Base-by-base conservation (phyloP, 768 basidiomycete genomes). In the Mycena capillaripes region DNA sequence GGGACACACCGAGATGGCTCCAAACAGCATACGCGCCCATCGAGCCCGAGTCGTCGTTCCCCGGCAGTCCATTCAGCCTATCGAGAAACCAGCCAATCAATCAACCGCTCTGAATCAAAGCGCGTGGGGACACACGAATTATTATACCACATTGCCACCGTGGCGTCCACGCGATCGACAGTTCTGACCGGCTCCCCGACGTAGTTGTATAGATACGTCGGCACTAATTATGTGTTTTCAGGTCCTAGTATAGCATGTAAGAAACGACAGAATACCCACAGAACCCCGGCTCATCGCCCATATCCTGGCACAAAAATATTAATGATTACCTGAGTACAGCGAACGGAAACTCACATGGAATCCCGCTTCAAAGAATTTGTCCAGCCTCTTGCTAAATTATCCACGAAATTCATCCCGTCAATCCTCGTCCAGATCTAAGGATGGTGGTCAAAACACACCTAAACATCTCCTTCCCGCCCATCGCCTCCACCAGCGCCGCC, bases 341-440 rank as follows among this genome's bases (percentile, higher is more conserved):
- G 36, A 38, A 38, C 6, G 36, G 14, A 14, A 38, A 69, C 66
- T 56, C 9, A 73, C 72, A 66, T 73, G 72, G 67, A 69, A 73
- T 2, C 58, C 63, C 2, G 53, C 40, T 2, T 7, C 30, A 23
- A 73, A 73, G 63, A 73, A 73, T 10, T 30, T 46, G 61, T 73
- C 72, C 42, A 73, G 61, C 7, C 72, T 67, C 72, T 73, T 21
- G 19, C 42, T 7, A 14, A 16, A 4, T 19, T 48, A 27, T 69
- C 53, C 61, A 27, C 14, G 19, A 42, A 42, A n/a, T n/a, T n/a
- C n/a, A n/a, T n/a, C n/a, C n/a, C n/a, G n/a, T n/a, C n/a, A n/a
- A n/a, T n/a, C n/a, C n/a, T n/a, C n/a, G n/a, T n/a, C n/a, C n/a
- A n/a, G n/a, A n/a, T n/a, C n/a, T n/a, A n/a, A 4, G 8, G 40